Evolutionary conservation across 495 filamentous ascomycete genomes (phyloP), one percentile per base, ranked within the genome.

Genomic region (Annulohypoxylon stygium): DNA sequence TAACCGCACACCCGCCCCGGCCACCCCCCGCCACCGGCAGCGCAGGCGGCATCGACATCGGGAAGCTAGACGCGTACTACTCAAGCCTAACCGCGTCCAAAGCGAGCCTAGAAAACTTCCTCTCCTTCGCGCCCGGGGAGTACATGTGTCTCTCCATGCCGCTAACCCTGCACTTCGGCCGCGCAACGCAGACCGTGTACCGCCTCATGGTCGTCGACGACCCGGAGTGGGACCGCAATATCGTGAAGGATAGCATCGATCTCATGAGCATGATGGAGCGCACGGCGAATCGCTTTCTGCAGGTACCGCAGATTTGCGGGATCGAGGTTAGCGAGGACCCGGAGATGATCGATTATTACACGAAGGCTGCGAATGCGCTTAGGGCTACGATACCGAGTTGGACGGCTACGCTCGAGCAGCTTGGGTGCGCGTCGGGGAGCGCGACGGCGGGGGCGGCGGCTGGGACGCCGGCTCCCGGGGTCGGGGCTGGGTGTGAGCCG

Each of bases 181-280:
- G 76, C 48, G 54, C 69, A 23, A 51, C 69, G 48, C 74, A 76
- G 50, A 72, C 75, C 2, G 37, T 78, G 8, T 79, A 78, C 58
- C 68, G 78, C 16, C 74, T 79, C 2, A 61, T 70, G 47, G 36
- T 78, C 11, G 58, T 75, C 18, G 78, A 79, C 25, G 74, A 69
- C 20, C 54, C 73, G 10, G 68, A 61, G 5, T 76, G 75, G 69
- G 77, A 78, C 60, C 66, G 50, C 54, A 37, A 12, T 30, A 67
- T 67, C 11, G 63, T 71, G 1, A 48, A 59, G 10, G 47, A 48
- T 33, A 67, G 58, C 63, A 43, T 79, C 18, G 74, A 70, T 16
- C 18, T 79, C 5, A 59, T 76, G 37, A 51, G 48, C 1, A 39
- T 39, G 0, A 30, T 78, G 43, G 67, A 76, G 23, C 61, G 57